Conservation (phyloP, 2,329 filamentous ascomycete species). For the Hypoxylon sp. region DNA sequence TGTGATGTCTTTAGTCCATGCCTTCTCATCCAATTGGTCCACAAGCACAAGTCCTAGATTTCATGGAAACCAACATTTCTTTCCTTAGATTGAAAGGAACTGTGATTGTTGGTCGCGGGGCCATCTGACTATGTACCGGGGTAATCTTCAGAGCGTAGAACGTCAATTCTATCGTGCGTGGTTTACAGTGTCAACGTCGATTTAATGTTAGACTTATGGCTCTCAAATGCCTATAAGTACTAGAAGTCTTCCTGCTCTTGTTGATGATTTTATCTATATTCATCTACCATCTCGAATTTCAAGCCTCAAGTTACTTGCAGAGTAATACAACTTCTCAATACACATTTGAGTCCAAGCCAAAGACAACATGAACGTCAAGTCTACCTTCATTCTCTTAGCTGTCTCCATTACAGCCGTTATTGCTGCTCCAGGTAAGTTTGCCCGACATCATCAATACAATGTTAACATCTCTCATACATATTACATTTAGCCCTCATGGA, state of each 20-base stretch:
- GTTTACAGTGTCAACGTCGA: not conserved
- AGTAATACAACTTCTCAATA: not conserved
- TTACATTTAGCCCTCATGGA: conserved; percentile 12
- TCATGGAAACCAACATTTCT: conserved; percentile 1
- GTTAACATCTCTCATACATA: conserved; percentile 4
- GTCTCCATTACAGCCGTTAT: conserved; percentile 11
- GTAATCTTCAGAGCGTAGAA: not conserved
- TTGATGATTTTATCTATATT: not conserved
- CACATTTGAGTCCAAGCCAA: not conserved
- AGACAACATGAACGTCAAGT: conserved; percentile 25
- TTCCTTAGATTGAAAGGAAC: conserved; percentile 1
- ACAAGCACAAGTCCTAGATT: conserved; percentile 1
- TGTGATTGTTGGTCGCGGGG: not conserved
- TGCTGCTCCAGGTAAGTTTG: conserved; percentile 15
- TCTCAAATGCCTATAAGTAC: conserved; percentile 7
- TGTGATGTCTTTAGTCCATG: conserved; percentile 7
- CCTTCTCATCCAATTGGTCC: conserved; percentile 9
- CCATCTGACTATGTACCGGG: conserved; percentile 2
- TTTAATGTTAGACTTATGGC: not conserved
- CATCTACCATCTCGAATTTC: not conserved
- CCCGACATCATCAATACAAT: not conserved
- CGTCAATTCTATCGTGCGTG: not conserved
- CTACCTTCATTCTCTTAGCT: conserved; percentile 8
- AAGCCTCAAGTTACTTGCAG: not conserved
- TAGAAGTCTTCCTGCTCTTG: not conserved